phyloP scores from a whole-genome alignment of 2,329 filamentous ascomycete genomes.

The Penicillium paneum region DNA sequence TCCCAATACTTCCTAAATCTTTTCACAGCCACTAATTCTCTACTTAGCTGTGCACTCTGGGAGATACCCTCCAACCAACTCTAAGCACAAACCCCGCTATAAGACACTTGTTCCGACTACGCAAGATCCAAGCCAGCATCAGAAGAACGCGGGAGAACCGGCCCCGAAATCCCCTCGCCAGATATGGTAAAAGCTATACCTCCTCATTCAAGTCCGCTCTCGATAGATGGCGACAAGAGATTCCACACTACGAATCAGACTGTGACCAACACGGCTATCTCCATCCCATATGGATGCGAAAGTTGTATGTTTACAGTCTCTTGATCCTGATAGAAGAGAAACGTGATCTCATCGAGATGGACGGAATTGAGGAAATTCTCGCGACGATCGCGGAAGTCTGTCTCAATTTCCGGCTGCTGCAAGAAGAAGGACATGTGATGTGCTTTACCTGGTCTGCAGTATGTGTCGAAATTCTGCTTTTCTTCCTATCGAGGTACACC shows the following conservation, averaged over 20 bases:
- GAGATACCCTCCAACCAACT: constrained; percentile 22
- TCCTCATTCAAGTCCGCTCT: constrained; percentile 24
- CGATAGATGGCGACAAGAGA: constrained; percentile 28
- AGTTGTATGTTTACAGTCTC: constrained; percentile 29
- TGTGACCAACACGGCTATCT: constrained; percentile 23
- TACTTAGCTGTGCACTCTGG: constrained; percentile 21
- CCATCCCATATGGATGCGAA: constrained; percentile 29
- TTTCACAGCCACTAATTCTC: background rate
- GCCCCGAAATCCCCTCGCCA: constrained; percentile 7
- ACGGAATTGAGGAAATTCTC: constrained; percentile 26
- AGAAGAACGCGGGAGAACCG: constrained; percentile 19
- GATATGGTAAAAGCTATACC: constrained; percentile 9
- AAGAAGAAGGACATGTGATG: constrained; percentile 29
- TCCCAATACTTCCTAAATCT: background rate
- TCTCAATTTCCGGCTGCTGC: constrained; percentile 24
- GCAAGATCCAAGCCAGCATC: constrained; percentile 29
- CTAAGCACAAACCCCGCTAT: constrained; percentile 21
- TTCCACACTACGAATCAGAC: constrained; percentile 25
- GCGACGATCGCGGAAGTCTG: constrained; percentile 27
- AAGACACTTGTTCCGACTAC: constrained; percentile 25
- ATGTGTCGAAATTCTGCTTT: background rate
- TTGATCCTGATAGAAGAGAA: constrained; percentile 29
- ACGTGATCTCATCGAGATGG: constrained; percentile 21
- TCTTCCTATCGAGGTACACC: background rate
- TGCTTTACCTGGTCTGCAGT: constrained; percentile 32